These are phyloP conservation scores for Mycena floridula DNA, from an alignment of 768 basidiomycete genomes.

Conservation along the genomic window DNA sequence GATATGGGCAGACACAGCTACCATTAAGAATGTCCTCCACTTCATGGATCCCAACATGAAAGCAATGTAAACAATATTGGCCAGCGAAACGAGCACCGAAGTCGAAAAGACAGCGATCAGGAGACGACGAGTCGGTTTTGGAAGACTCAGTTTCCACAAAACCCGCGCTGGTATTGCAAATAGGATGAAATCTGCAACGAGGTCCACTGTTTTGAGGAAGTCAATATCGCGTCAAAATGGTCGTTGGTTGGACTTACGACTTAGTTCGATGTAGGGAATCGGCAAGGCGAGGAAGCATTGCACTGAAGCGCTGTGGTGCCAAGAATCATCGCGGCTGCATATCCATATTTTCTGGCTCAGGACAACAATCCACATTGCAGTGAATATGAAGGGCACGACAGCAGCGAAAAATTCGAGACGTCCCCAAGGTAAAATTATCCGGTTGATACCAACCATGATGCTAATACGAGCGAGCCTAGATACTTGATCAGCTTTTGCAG, in stretches of 20 bases:
- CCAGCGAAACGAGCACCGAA: slow-evolving; percentile 16
- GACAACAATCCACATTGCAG: slow-evolving; percentile 5
- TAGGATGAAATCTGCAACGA: slow-evolving; percentile 18
- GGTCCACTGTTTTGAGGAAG: no score
- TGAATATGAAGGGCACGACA: slow-evolving; percentile 6
- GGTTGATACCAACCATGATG: slow-evolving; percentile 2
- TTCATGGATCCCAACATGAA: slow-evolving; percentile 10
- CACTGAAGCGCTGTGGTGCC: slow-evolving; percentile 7
- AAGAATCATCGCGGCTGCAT: slow-evolving; percentile 6
- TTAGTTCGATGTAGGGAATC: slow-evolving; percentile 7
- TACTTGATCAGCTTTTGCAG: no score
- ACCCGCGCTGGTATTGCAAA: slow-evolving; percentile 18
- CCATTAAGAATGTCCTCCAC: slow-evolving; percentile 6
- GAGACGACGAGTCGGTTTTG: slow-evolving; percentile 13
- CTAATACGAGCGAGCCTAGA: background rate
- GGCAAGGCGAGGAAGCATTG: slow-evolving; percentile 9
- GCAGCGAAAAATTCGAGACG: slow-evolving; percentile 5
- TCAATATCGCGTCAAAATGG: no score
- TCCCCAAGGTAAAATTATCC: background rate
- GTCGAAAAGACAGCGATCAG: slow-evolving; percentile 19
- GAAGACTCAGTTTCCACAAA: slow-evolving; percentile 18
- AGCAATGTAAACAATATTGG: slow-evolving; percentile 12
- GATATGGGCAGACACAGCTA: slow-evolving; percentile 9
- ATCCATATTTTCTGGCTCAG: slow-evolving; percentile 8
- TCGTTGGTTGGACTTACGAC: slow-evolving; percentile 9